Evolutionary conservation across 2,329 filamentous ascomycete species (phyloP), one percentile per base, ranked within the genome.

Genomic region (Delphinella strobiligena): DNA sequence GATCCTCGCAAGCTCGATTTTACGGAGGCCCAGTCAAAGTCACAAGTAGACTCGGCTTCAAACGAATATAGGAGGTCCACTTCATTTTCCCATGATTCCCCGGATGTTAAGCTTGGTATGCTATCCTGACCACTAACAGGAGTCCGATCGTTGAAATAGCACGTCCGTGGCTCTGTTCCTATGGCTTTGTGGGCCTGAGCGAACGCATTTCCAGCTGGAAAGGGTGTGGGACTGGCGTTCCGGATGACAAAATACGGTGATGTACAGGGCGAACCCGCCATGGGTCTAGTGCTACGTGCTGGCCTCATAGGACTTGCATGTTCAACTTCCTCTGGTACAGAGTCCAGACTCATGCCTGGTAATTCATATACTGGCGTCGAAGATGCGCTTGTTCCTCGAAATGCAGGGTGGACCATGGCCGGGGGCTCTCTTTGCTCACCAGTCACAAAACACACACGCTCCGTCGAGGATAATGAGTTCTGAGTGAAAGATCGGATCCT

Each of bases 61-160:
- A 75, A 68, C 44, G 76, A 69, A 47, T 78, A 78, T 49, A 71
- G 75, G 49, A 72, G 77, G 47, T 78, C 74, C 41, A 78, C 72
- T 44, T 75, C 72, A 30, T 74, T 72, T 49, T 78, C 74, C 74
- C 74, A 78, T 1, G 68, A 69, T 11, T 55, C 55, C 36, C 67
- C 63, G 19, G 60, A 47, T n/a, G 42, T 40, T 18, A 47, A 27
- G 22, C 42, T 44, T 15, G 45, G 45, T 10, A 44, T 35, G 10
- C 37, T 44, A 17, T 36, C 40, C 31, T 47, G 42, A 24, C 41
- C 41, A n/a, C 31, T 38, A 19, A 36, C 31, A 11, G 36, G 39
- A 3, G 37, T 31, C n/a, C 32, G 32, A 15, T 27, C 22, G 22
- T 27, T 27, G n/a, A n/a, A n/a, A n/a, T n/a, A n/a, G n/a, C n/a